phyloP scores from a whole-genome alignment of 805 yeast species.

The Candida coquimbonensis region DNA sequence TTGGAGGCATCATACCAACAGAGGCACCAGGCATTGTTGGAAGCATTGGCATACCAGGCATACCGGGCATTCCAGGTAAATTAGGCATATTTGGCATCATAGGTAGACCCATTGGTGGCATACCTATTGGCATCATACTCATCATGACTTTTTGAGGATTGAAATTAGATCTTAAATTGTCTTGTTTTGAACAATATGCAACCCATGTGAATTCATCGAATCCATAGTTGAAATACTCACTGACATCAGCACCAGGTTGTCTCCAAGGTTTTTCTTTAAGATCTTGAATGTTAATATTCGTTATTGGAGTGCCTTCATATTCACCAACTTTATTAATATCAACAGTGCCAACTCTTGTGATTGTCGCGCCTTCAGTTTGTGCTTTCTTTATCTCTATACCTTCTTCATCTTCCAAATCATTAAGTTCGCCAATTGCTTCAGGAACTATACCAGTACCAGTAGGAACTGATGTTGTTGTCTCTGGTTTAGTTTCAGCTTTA shows the following conservation, averaged over 20 bases:
- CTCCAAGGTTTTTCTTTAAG: slow-evolving; percentile 97
- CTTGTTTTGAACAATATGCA: slow-evolving; percentile 84
- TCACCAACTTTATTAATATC: slow-evolving; percentile 72
- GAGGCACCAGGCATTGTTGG: not conserved
- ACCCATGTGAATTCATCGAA: slow-evolving; percentile 96
- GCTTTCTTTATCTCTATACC: slow-evolving; percentile 9
- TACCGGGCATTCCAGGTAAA: no score
- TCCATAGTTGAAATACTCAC: slow-evolving; percentile 94
- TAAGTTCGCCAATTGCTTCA: slow-evolving; percentile 28
- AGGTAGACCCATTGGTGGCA: slow-evolving; percentile 23
- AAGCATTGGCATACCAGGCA: not conserved
- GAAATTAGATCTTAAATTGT: slow-evolving; percentile 68
- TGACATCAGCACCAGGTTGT: slow-evolving; percentile 89
- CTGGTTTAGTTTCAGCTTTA: slow-evolving; percentile 7
- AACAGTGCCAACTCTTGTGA: slow-evolving; percentile 36
- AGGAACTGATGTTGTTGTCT: slow-evolving; percentile 20
- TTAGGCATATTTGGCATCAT: slow-evolving; percentile 11
- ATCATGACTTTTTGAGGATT: slow-evolving; percentile 76
- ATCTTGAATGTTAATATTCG: slow-evolving; percentile 71
- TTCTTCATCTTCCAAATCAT: slow-evolving; percentile 24
- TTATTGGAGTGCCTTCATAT: slow-evolving; percentile 74
- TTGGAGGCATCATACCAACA: not conserved
- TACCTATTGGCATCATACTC: slow-evolving; percentile 37
- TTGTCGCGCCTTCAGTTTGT: slow-evolving; percentile 29
- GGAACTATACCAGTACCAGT: slow-evolving; percentile 11